Evolutionary conservation across 2,329 filamentous ascomycete genomes (phyloP).

Genomic region (Fusarium musae): DNA sequence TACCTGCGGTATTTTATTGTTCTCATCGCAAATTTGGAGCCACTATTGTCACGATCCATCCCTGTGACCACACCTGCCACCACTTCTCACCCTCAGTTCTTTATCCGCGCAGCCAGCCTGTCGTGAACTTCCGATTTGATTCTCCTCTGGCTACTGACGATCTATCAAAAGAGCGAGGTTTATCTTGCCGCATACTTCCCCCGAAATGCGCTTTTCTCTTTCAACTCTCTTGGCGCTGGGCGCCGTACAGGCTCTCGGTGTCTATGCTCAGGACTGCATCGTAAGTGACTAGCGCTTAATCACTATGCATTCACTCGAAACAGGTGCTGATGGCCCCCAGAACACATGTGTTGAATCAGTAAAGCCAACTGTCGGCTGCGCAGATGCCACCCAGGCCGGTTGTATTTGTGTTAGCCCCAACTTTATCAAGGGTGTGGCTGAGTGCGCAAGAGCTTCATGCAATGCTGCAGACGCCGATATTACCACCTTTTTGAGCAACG

Average conservation of each 20-base stretch:
- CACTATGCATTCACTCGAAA: neutral
- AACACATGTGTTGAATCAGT: slow-evolving; percentile 22
- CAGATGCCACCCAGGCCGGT: slow-evolving; percentile 45
- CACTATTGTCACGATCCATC: neutral
- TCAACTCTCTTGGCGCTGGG: slow-evolving; percentile 46
- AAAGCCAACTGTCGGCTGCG: slow-evolving; percentile 36
- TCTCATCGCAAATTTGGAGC: neutral
- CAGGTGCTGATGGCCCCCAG: slow-evolving; percentile 29
- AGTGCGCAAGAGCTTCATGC: slow-evolving; percentile 51
- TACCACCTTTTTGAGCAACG: slow-evolving; percentile 23
- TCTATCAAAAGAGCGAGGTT: slow-evolving; percentile 3
- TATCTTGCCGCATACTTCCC: neutral
- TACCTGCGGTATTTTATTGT: slow-evolving; percentile 20
- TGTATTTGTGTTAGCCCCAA: slow-evolving; percentile 55
- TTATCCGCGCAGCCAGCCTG: neutral
- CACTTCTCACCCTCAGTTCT: neutral
- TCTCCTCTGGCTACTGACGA: neutral
- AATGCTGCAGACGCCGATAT: slow-evolving; percentile 39
- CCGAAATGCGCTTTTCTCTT: slow-evolving; percentile 45
- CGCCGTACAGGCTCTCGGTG: slow-evolving; percentile 41
- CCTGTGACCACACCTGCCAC: neutral
- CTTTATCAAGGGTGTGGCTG: slow-evolving; percentile 52
- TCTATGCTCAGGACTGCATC: slow-evolving; percentile 45
- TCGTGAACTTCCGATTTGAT: neutral
- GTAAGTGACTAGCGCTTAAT: slow-evolving; percentile 42